Evolutionary conservation across 2,329 filamentous ascomycete species (phyloP).

Genomic region (Madurella fahalii): DNA sequence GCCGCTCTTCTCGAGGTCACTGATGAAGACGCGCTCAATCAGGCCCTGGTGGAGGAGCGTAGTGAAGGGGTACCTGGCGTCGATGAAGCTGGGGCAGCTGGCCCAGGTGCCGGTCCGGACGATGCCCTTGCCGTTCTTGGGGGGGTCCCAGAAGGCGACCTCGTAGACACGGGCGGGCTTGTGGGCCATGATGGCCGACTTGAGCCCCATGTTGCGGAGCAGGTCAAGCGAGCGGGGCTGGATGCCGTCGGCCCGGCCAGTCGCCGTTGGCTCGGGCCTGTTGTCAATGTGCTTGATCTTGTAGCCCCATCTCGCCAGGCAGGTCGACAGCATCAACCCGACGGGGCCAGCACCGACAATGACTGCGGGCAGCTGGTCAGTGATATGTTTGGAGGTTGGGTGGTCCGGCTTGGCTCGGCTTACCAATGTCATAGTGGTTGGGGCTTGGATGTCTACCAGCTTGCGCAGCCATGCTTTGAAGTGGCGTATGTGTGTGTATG

Average conservation of each 20-base stretch:
- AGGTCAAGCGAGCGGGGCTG: slow-evolving; percentile 86
- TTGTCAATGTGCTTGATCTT: slow-evolving; percentile 95
- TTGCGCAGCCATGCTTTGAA: slow-evolving; percentile 17
- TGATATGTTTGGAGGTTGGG: background rate
- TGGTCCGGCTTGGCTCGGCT: background rate
- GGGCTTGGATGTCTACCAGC: slow-evolving; percentile 15
- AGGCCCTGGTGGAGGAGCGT: slow-evolving; percentile 67
- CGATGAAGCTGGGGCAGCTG: slow-evolving; percentile 80
- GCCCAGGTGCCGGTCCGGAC: slow-evolving; percentile 71
- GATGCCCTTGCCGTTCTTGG: slow-evolving; percentile 52
- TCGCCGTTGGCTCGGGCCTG: slow-evolving; percentile 75
- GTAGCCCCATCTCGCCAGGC: slow-evolving; percentile 88
- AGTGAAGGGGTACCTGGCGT: slow-evolving; percentile 67
- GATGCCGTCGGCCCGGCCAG: slow-evolving; percentile 86
- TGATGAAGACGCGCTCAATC: slow-evolving; percentile 67
- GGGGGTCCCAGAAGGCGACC: slow-evolving; percentile 69
- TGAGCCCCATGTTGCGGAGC: slow-evolving; percentile 83
- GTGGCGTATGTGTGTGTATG: slow-evolving; percentile 13
- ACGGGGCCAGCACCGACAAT: slow-evolving; percentile 88
- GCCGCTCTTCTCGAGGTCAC: slow-evolving; percentile 59
- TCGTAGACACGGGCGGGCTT: slow-evolving; percentile 83
- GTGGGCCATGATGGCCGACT: slow-evolving; percentile 81
- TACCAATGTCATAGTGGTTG: slow-evolving; percentile 25
- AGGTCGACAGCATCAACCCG: slow-evolving; percentile 81
- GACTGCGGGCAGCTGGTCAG: slow-evolving; percentile 48